phyloP scores from a whole-genome alignment of 2,329 filamentous ascomycete genomes.

The Venturia carpophila region DNA sequence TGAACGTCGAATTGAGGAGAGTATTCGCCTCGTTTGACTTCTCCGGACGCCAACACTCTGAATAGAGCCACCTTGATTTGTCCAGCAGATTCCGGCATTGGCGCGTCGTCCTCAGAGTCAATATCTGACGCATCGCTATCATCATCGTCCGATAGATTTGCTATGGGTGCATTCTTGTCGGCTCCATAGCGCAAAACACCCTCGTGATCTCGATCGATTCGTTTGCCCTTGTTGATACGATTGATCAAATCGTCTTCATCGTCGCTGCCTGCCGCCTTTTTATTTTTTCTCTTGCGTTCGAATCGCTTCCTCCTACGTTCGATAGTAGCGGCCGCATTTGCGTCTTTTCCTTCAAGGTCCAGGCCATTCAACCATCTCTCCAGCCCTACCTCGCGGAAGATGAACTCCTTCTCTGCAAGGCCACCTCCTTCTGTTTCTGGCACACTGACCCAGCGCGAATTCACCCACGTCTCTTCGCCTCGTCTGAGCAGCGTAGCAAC shows the following conservation, averaged over 20 bases:
- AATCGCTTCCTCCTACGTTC: constrained; percentile 57
- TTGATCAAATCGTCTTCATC: constrained; percentile 35
- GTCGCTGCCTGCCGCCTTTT: constrained; percentile 46
- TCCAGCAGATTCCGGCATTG: constrained; percentile 80
- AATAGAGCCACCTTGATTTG: constrained; percentile 99
- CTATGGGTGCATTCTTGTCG: constrained; percentile 65
- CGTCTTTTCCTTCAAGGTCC: constrained; percentile 74
- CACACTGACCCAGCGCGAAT: constrained; percentile 94
- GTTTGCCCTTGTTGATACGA: constrained; percentile 23
- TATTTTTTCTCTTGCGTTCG: constrained; percentile 61
- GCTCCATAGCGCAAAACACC: constrained; percentile 72
- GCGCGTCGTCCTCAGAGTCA: constrained; percentile 71
- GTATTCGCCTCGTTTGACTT: constrained; percentile 97
- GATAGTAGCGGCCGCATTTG: constrained; percentile 73
- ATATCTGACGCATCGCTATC: constrained; percentile 57
- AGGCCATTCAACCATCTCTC: constrained; percentile 95
- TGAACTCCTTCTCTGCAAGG: constrained; percentile 88
- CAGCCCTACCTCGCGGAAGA: constrained; percentile 93
- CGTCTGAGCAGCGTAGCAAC: constrained; percentile 87
- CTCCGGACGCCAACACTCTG: constrained; percentile 85
- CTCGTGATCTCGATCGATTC: constrained; percentile 34
- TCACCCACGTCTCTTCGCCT: constrained; percentile 98
- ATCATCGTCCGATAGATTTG: constrained; percentile 64
- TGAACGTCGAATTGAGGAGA: constrained; percentile 96
- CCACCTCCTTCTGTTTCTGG: constrained; percentile 86